These are phyloP conservation scores for Tephrocybe sp. DNA, from an alignment of 768 basidiomycete species.

Conservation along the genomic window DNA sequence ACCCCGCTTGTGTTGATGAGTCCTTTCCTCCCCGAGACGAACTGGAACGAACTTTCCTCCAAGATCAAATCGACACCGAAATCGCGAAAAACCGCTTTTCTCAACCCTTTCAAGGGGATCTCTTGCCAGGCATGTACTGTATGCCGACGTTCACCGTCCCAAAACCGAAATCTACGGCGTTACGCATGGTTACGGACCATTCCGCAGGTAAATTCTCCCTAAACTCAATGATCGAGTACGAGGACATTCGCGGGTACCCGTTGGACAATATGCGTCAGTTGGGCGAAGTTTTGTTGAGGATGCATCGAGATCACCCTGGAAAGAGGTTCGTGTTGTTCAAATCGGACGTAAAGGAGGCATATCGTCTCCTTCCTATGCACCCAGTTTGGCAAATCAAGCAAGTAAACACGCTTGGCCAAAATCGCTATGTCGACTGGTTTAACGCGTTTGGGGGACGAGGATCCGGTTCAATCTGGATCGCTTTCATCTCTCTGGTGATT, in stretches of 20 bases:
- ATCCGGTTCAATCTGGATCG: conserved; percentile 22
- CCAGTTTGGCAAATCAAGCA: conserved; percentile 31
- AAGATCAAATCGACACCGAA: not conserved
- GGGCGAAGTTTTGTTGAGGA: not conserved
- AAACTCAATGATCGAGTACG: not conserved
- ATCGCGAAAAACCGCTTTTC: not conserved
- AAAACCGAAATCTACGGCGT: not conserved
- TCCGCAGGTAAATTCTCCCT: not conserved
- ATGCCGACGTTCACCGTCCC: not conserved
- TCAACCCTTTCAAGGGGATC: not conserved
- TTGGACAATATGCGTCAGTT: not conserved
- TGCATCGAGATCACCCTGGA: not conserved
- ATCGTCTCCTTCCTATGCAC: conserved; percentile 29
- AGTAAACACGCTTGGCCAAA: conserved; percentile 27
- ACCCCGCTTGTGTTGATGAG: no score
- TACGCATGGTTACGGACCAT: conserved; percentile 5
- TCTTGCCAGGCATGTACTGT: not conserved
- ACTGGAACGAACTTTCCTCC: no score
- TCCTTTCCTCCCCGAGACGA: no score
- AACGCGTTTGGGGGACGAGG: conserved; percentile 31
- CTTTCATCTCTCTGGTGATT: conserved; percentile 26
- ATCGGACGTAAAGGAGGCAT: conserved; percentile 35
- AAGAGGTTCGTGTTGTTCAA: conserved; percentile 30
- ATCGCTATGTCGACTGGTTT: conserved; percentile 28
- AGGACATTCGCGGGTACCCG: not conserved